Conservation (phyloP, 1,284 basidiomycete genomes). For the Xerocomus amazonicus region DNA sequence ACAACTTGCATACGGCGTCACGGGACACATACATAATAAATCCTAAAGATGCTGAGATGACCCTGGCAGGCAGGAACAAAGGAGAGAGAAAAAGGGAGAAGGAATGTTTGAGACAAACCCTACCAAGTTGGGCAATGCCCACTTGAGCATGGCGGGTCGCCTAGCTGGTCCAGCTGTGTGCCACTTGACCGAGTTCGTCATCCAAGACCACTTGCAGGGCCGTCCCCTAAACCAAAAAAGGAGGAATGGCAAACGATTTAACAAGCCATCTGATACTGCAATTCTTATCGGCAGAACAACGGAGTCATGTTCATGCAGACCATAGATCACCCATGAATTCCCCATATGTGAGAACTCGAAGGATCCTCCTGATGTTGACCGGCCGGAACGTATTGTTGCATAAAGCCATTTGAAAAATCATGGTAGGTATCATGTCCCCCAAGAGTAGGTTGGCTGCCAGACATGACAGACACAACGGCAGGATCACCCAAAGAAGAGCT, state of each 20-base stretch:
- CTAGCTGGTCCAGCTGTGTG: background rate
- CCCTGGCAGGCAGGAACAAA: background rate
- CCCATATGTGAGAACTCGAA: conserved; percentile 24
- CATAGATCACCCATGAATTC: conserved; percentile 23
- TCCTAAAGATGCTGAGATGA: background rate
- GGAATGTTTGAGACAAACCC: background rate
- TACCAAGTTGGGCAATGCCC: background rate
- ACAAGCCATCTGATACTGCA: conserved; percentile 10
- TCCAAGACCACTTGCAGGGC: conserved; percentile 4
- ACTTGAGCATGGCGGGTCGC: background rate
- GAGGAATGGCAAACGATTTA: conserved; percentile 5
- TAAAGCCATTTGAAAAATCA: conserved; percentile 9
- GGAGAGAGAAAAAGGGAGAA: background rate
- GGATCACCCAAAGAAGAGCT: conserved; percentile 18
- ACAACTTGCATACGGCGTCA: too few species aligned
- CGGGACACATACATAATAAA: conserved; percentile 1
- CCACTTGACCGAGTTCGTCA: conserved; percentile 4
- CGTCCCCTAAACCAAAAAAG: background rate
- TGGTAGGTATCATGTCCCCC: conserved; percentile 5
- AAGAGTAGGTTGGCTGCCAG: conserved; percentile 3
- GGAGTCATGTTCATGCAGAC: background rate
- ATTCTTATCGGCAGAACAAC: conserved; percentile 5
- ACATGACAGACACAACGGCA: conserved; percentile 19
- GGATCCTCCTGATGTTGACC: conserved; percentile 20
- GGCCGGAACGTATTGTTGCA: conserved; percentile 16